Base-by-base conservation (phyloP, 2,329 filamentous ascomycete species). In the Emergomyces orientalis region DNA sequence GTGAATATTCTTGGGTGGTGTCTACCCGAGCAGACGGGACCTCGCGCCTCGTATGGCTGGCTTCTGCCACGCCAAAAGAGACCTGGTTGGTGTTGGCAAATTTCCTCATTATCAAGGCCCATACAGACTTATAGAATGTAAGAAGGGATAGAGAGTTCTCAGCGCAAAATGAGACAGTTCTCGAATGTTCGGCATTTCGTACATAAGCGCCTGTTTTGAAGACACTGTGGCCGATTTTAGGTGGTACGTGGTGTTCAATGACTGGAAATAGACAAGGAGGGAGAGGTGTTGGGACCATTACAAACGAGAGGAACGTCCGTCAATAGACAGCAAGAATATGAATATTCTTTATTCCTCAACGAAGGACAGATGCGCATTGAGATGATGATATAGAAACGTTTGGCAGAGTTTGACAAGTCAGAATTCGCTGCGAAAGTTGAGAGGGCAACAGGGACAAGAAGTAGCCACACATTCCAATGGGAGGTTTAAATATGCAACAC, bases 61-160 rank as follows among this genome's bases (percentile, higher is more conserved):
- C 25, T 14, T 30, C 37, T 32, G 25, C n/a, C 30, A 30, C 39
- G 6, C 56, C 56, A 17, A 59, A 59, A 7, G 9, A 45, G 37
- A 59, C 56, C 19, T 59, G 32, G 27, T 45, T n/a, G 6, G 56
- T 32, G n/a, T 59, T 59, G 37, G 39, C 22, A 45, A 43, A 59
- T 17, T 32, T 9, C 7, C 25, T 59, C 25, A 59, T 27, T 9
- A 59, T 11, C 56, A 59, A n/a, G 14, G 56, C 56, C 56, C 56
- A 59, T 27, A 45, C 25, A 3, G 41, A 25, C 22, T 43, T 43
- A n/a, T 59, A 59, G 22, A 59, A 43, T 17, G 56, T 45, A 19
- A 59, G 41, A 19, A 32, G 37, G 7, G 56, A 59, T 30, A 45
- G 11, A 14, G 56, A 45, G 14, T 45, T 14, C 14, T 43, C 25